phyloP scores from a whole-genome alignment of 2,329 filamentous ascomycete species.

The Chaetomiaceae sp. region DNA sequence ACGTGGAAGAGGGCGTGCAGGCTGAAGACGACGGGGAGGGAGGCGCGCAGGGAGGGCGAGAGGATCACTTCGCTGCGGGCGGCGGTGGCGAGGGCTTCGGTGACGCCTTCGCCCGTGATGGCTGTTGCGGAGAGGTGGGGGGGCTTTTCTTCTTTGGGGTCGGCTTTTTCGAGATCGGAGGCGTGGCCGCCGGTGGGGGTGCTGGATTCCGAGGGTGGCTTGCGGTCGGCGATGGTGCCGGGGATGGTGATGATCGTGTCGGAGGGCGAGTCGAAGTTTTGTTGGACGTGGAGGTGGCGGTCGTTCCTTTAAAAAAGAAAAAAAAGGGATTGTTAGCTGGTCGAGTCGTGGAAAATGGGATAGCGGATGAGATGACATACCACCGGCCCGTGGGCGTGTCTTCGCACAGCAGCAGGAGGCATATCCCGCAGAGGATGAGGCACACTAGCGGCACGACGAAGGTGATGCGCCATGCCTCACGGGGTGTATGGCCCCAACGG shows the following conservation, averaged over 20 bases:
- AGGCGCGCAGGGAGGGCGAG: conserved; percentile 53
- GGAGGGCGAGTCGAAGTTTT: conserved; percentile 44
- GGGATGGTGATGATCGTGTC: conserved; percentile 47
- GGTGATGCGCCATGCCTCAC: conserved; percentile 75
- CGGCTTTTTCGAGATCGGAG: conserved; percentile 28
- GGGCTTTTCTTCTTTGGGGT: conserved; percentile 22
- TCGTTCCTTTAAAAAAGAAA: too few relatives aligned
- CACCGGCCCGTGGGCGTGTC: conserved; percentile 81
- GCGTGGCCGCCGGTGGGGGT: conserved; percentile 40
- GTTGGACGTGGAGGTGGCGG: too few relatives aligned
- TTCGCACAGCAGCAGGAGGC: conserved; percentile 67
- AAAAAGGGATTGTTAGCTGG: not conserved
- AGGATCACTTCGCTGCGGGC: conserved; percentile 45
- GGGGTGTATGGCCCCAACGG: conserved; percentile 49
- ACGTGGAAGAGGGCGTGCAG: conserved; percentile 53
- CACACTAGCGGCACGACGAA: conserved; percentile 81
- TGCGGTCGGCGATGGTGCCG: conserved; percentile 30
- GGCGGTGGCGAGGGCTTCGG: too few relatives aligned
- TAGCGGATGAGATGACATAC: not conserved
- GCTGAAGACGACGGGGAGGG: conserved; percentile 43
- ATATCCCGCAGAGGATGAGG: conserved; percentile 59
- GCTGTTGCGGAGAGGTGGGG: too few relatives aligned
- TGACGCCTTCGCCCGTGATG: too few relatives aligned
- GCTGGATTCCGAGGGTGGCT: conserved; percentile 36
- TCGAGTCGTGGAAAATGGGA: not conserved